Percentiles rank a stretch among this genome's conserved stretches.
phyloP scores from a whole-genome alignment of 371 early-diverging fungal genomes.

The Apophysomyces trapeziformis region DNA sequence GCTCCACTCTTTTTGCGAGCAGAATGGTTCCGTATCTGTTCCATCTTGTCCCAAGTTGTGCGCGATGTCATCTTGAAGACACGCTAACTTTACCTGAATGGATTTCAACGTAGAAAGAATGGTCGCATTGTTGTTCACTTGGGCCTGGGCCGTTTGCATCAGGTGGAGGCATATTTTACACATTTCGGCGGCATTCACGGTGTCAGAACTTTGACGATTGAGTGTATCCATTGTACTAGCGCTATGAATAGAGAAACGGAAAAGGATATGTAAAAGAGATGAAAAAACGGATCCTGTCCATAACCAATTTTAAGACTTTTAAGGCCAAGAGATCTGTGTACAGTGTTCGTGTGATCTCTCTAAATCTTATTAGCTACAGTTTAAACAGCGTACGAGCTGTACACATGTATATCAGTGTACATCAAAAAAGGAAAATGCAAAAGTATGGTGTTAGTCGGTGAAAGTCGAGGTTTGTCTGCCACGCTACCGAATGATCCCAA shows the following conservation, averaged over 20 bases:
- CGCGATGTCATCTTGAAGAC: background rate
- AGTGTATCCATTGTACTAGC: background rate
- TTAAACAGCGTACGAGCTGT: background rate
- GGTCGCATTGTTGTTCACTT: background rate
- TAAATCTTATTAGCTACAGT: background rate
- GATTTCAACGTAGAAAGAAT: background rate
- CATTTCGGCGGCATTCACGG: background rate
- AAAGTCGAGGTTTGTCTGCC: no score
- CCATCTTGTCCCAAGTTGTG: background rate
- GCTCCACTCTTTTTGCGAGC: background rate
- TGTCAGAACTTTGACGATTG: background rate
- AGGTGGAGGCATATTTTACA: background rate
- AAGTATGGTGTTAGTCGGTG: no score
- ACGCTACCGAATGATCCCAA: no score
- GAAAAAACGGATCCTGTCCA: background rate
- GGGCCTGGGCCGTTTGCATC: background rate
- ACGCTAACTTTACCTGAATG: background rate
- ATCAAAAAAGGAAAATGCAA: no score
- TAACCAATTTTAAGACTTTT: constrained; percentile 1
- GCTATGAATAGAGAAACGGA: background rate
- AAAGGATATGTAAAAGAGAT: background rate
- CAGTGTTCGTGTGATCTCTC: background rate
- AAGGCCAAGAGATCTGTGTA: background rate
- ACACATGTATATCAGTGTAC: no score
- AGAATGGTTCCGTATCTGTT: background rate